A percentile compares a stretch with the other conserved stretches of the same genome.
Conservation (phyloP, 2,329 filamentous ascomycete genomes). For the Proliferodiscus dingleyae region DNA sequence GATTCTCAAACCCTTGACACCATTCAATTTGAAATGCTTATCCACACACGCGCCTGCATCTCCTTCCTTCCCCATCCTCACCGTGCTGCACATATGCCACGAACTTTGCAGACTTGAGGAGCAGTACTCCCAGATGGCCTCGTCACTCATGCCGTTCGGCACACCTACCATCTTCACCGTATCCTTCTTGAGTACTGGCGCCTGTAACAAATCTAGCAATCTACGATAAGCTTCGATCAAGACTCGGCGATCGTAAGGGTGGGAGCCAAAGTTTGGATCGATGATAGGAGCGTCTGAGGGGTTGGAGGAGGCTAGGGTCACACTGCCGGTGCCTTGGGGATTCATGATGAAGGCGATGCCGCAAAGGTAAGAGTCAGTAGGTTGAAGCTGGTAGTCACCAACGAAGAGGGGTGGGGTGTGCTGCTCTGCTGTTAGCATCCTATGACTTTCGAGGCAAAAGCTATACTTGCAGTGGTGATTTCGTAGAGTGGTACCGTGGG, state of each 20-base stretch:
- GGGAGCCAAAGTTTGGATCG: constrained; percentile 53
- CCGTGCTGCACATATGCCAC: neutral
- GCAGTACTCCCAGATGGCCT: constrained; percentile 40
- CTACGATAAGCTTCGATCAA: constrained; percentile 46
- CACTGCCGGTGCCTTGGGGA: constrained; percentile 53
- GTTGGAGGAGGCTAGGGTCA: constrained; percentile 55
- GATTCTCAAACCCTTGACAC: constrained; percentile 1
- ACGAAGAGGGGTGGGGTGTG: constrained; percentile 27
- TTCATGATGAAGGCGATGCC: constrained; percentile 48
- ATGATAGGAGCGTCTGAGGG: constrained; percentile 61
- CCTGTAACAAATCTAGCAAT: constrained; percentile 37
- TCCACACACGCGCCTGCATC: constrained; percentile 1
- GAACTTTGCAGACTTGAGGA: neutral
- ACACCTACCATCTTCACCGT: constrained; percentile 37
- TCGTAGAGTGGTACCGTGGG: constrained; percentile 55
- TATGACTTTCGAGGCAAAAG: constrained; percentile 30
- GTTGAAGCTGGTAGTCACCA: constrained; percentile 33
- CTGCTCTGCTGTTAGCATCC: constrained; percentile 7
- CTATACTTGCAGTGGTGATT: constrained; percentile 42
- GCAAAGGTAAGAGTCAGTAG: constrained; percentile 38
- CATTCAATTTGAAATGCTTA: constrained; percentile 1
- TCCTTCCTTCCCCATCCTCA: constrained; percentile 4
- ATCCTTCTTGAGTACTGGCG: constrained; percentile 41
- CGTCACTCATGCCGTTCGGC: constrained; percentile 45
- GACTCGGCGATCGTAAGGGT: constrained; percentile 49